Evolutionary conservation across 2,329 filamentous ascomycete genomes (phyloP), one percentile per base, ranked within the genome.

Genomic region (Cercospora beticola): DNA sequence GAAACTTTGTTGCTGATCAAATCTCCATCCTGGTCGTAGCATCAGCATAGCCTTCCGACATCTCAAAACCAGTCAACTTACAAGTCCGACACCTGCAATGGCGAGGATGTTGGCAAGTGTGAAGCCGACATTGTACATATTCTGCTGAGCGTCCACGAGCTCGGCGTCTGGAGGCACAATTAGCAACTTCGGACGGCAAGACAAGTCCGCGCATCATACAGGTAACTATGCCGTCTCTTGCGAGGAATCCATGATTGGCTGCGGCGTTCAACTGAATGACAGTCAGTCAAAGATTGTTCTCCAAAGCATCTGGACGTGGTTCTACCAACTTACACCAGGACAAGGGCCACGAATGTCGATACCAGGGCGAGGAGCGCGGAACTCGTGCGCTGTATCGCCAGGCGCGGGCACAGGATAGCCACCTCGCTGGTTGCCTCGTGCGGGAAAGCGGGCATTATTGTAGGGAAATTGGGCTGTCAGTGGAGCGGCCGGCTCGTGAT

Each of bases 341-440:
- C 68, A 71, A 14, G 76, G 76, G 14, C 80, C 81, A 49, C 81
- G 78, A 62, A 83, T 81, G 67, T 83, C 82, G 18, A 74, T 74
- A 1, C 75, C 65, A 2, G 73, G 59, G 23, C 65, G 75, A 3
- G 81, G 80, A 16, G 80, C 76, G 18, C 75, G 69, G 62, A 79
- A 82, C 59, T 74, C 59, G 73, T 81, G 76, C 1, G 79, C 81
- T 31, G 71, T 76, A 63, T 83, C 81, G 12, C 80, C 79, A 43
- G 74, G 72, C 12, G 79, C 82, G 28, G 83, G 83, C 0, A 84
- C 82, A 62, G 79, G 76, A 68, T 81, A 82, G 3, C 82, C 82
- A 63, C 83, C 82, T 36, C 74, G 75, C 2, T 78, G 79, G 5
- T 77, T 81, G 4, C 82, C 82, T n/a, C 76, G 77, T 6, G 74